A percentile compares a stretch with the other conserved stretches of the same genome.
These are phyloP conservation scores for Chondrus crispus DNA, from an alignment of 23 red algal species.

Conservation along the genomic window DNA sequence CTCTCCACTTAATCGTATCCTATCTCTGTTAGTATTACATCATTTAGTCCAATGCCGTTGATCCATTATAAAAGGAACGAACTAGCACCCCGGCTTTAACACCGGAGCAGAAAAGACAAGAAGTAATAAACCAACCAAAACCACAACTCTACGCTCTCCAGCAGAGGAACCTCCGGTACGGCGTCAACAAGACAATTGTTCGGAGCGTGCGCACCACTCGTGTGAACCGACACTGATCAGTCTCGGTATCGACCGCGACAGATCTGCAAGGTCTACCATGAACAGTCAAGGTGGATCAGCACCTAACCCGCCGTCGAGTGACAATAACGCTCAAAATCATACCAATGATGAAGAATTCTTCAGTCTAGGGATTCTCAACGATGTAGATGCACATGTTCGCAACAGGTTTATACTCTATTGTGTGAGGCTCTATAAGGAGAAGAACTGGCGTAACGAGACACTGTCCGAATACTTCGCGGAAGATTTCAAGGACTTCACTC, in stretches of 20 bases:
- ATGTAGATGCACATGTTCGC: not conserved
- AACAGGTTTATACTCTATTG: not conserved
- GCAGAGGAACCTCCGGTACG: no score
- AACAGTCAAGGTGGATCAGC: not conserved
- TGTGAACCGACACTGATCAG: slow-evolving; percentile 28
- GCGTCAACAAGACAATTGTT: no score
- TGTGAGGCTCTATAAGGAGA: not conserved
- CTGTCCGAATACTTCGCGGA: slow-evolving; percentile 1
- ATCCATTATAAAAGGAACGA: no score
- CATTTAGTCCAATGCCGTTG: no score
- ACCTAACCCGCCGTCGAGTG: not conserved
- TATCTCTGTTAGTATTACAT: no score
- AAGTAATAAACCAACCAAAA: no score
- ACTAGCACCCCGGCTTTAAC: no score
- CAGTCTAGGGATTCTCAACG: not conserved
- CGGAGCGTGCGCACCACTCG: no score
- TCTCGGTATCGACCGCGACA: slow-evolving; percentile 22
- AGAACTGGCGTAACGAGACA: not conserved
- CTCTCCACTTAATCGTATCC: no score
- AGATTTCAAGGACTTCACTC: not conserved
- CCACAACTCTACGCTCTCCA: no score
- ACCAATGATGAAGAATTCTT: not conserved
- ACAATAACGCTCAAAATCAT: not conserved
- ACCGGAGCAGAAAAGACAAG: no score
- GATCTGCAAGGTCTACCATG: not conserved